These are phyloP conservation scores for Ceratocystis cacaofunesta DNA, from an alignment of 2,329 filamentous ascomycete species.

Conservation along the genomic window DNA sequence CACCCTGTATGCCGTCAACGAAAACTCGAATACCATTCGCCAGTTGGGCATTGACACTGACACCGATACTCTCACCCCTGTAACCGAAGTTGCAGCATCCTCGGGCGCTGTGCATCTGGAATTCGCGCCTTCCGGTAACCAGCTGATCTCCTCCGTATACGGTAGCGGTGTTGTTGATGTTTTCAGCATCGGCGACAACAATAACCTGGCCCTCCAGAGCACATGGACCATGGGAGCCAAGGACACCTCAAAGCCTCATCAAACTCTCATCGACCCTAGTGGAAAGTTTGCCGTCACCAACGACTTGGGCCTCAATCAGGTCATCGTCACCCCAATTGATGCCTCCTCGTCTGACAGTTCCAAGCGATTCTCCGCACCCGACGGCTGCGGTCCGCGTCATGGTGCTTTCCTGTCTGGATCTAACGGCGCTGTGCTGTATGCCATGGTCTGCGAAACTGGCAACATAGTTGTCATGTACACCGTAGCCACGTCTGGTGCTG, in stretches of 20 bases:
- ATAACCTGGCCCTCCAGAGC: constrained; percentile 15
- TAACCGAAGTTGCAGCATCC: constrained; percentile 24
- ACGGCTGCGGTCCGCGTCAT: constrained; percentile 36
- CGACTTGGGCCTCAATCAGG: constrained; percentile 35
- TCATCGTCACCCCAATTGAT: constrained; percentile 32
- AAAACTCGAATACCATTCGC: constrained; percentile 29
- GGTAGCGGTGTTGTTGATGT: constrained; percentile 22
- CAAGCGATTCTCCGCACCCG: constrained; percentile 23
- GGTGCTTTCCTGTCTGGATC: constrained; percentile 20
- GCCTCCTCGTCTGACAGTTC: constrained; percentile 28
- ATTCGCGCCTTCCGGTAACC: constrained; percentile 2
- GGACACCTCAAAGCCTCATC: constrained; percentile 30
- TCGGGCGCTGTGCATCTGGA: constrained; percentile 25
- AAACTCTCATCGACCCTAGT: constrained; percentile 33
- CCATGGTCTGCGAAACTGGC: constrained; percentile 18
- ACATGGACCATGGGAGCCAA: constrained; percentile 23
- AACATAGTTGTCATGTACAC: constrained; percentile 18
- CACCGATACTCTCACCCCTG: constrained; percentile 22
- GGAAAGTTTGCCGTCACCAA: constrained; percentile 35
- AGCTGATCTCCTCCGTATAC: constrained; percentile 11
- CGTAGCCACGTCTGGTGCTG: constrained; percentile 23
- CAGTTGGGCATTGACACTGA: constrained; percentile 27
- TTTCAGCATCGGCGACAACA: constrained; percentile 22
- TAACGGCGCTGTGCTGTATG: constrained; percentile 14
- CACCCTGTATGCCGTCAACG: constrained; percentile 34